phyloP scores from a whole-genome alignment of 495 filamentous ascomycete species.

The Saxophila tyrrhenica region DNA sequence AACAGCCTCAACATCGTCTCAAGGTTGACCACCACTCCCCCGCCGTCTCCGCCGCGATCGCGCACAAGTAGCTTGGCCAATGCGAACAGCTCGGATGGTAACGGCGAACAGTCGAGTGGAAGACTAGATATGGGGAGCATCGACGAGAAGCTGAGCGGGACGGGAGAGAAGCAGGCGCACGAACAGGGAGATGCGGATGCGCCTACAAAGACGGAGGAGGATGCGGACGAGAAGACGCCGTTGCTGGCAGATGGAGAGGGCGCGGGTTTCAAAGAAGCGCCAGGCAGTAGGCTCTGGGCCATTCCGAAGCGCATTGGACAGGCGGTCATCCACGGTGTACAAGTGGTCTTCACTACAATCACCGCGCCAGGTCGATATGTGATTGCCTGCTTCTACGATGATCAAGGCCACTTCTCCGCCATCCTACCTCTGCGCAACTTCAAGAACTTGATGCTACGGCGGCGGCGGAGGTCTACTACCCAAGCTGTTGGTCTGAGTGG shows the following conservation, averaged over 20 bases:
- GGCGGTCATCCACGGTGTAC: constrained; percentile 53
- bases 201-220: neutral
- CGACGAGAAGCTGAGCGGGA: constrained; percentile 9
- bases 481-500: constrained; percentile 30
- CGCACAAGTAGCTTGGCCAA: constrained; percentile 16
- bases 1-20: constrained; percentile 96
- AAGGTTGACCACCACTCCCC: constrained; percentile 53
- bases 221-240: constrained; percentile 54
- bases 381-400: constrained; percentile 68
- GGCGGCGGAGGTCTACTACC: constrained; percentile 28
- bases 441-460: constrained; percentile 22
- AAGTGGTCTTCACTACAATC: constrained; percentile 66
- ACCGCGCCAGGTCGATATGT: constrained; percentile 69
- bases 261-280: constrained; percentile 18
- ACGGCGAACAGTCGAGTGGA: no score
- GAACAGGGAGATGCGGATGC: constrained; percentile 1
- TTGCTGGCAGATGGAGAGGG: constrained; percentile 32
- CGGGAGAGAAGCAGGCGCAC: neutral
- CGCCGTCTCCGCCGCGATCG: constrained; percentile 28
- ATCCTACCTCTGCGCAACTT: constrained; percentile 28
- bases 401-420: constrained; percentile 61
- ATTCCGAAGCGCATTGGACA: constrained; percentile 50
- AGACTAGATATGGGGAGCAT: constrained; percentile 8
- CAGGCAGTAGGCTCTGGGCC: constrained; percentile 37
- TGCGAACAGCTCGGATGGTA: neutral